Evolutionary conservation across 352 stramenopile genomes (phyloP), one percentile per base, ranked within the genome.

Genomic region (Thalassiosira oceanica): DNA sequence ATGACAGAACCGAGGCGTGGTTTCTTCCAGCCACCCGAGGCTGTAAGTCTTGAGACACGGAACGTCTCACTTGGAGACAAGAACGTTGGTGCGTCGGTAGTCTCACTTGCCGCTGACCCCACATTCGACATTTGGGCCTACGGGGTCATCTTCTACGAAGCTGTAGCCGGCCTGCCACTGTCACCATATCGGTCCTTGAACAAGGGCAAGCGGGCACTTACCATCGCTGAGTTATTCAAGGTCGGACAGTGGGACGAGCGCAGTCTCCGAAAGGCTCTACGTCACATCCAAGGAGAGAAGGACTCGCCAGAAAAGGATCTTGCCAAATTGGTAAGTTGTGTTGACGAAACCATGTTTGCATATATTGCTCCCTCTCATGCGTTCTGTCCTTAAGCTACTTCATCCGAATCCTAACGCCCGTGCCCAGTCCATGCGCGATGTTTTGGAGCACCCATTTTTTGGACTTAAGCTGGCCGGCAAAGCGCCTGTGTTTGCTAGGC

Each of bases 101-200:
- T 88, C 7, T 73, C 85, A 6, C 74, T 92, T 49, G 51, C 62
- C 20, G 73, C 74, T 44, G 68, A 86, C 33, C 45, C 71, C 2
- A 89, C 82, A 0, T 90, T 89, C 57, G 85, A 92, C 24, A 89
- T 90, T 64, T 92, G 85, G 85, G 82, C 78, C 0, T 92, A 78
- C 62, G 85, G 82, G 37, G 66, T 80, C 27, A 67, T 90, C 7
- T 66, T 92, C n/a, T 92, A 90, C 43, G 85, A 92, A 62, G 82
- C 82, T 21, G 50, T 92, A 46, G 74, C 80, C 53, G 80, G 82
- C 37, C 29, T 88, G 36, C 85, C 85, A 0, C 67, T 92, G 11
- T 83, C 80, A 44, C 78, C 85, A 10, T 92, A 92, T 63, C 56
- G 70, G 27, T 74, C 61, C 42, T 70, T 82, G 39, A 82, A 80